Evolutionary conservation across 495 filamentous ascomycete species (phyloP).

Genomic region (Mycothermus thermophilus): DNA sequence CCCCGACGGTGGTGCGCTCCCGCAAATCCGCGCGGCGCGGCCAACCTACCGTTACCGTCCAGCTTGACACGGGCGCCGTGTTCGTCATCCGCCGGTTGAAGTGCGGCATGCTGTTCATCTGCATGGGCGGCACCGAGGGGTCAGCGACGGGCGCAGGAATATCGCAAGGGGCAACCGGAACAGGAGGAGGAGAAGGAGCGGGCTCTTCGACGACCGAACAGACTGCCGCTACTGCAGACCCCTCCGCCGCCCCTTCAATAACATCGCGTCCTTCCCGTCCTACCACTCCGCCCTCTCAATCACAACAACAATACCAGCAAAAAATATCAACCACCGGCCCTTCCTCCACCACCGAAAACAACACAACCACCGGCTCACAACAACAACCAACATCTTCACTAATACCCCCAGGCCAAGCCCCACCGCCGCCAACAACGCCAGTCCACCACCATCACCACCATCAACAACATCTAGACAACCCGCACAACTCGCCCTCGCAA

Average conservation of each 20-base stretch:
- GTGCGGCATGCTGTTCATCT: constrained; percentile 40
- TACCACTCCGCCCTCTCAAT: no score
- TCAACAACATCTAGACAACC: background rate
- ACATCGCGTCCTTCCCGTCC: no score
- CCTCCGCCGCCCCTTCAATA: no score
- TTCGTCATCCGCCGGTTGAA: constrained; percentile 34
- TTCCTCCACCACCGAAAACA: no score
- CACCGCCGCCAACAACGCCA: constrained; percentile 3
- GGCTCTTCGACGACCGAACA: no score
- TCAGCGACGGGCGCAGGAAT: background rate
- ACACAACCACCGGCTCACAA: no score
- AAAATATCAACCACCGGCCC: no score
- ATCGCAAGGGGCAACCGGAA: no score
- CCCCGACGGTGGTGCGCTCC: background rate
- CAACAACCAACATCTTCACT: background rate
- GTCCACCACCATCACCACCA: background rate
- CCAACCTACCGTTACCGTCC: constrained; percentile 28
- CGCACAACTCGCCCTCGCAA: background rate
- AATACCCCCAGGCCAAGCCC: background rate
- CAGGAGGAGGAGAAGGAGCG: no score
- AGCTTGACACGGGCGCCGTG: constrained; percentile 28
- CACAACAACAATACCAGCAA: no score
- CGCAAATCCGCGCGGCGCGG: constrained; percentile 1
- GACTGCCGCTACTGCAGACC: no score
- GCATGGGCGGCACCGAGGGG: constrained; percentile 28